Percentiles rank a stretch among this genome's conserved stretches.
phyloP scores from a whole-genome alignment of 208 protist genomes.

The Trichomonas vaginalis region DNA sequence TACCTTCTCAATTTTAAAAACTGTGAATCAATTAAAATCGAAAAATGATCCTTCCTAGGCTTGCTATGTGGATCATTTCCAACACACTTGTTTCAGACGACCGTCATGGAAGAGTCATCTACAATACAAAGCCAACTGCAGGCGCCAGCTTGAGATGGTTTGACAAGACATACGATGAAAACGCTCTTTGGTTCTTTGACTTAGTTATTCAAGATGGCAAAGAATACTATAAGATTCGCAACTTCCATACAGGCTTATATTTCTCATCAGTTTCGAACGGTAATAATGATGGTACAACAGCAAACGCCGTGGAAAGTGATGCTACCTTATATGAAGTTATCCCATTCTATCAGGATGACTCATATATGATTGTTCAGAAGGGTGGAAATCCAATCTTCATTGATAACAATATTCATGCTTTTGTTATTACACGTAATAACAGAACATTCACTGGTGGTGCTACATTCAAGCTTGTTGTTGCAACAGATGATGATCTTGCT shows the following conservation, averaged over 20 bases:
- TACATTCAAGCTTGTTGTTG: neutral
- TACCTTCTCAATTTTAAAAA: too few species aligned
- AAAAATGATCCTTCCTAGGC: too few species aligned
- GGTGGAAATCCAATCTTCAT: too few species aligned
- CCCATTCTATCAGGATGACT: too few species aligned
- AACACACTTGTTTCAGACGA: neutral
- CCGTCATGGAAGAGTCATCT: neutral
- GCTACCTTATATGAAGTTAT: too few species aligned
- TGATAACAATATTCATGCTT: too few species aligned
- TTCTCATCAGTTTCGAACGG: too few species aligned
- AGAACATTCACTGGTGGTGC: neutral
- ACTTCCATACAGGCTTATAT: neutral
- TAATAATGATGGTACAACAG: too few species aligned
- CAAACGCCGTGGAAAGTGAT: too few species aligned
- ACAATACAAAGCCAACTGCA: neutral
- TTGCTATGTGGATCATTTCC: neutral
- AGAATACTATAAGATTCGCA: neutral
- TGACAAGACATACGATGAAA: neutral
- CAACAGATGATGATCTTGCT: neutral
- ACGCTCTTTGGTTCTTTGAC: neutral
- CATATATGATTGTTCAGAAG: too few species aligned
- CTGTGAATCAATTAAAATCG: too few species aligned
- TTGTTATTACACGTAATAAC: too few species aligned
- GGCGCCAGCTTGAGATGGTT: neutral
- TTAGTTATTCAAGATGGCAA: neutral